Evolutionary conservation across 2,329 filamentous ascomycete species (phyloP).

Genomic region (Fusarium lateritium): DNA sequence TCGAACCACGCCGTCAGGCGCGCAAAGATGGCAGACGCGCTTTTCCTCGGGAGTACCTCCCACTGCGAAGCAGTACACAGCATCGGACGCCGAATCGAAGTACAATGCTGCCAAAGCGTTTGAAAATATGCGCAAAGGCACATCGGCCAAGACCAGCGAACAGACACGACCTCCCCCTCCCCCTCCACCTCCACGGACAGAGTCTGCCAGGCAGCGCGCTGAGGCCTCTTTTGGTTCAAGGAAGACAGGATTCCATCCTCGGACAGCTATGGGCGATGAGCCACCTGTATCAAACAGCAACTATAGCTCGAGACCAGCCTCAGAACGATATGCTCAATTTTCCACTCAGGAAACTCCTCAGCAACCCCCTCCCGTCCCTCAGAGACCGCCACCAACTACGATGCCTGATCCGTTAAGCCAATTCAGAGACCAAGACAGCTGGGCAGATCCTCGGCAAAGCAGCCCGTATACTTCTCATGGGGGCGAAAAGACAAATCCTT

Average conservation of each 20-base stretch:
- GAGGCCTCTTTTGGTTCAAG: conserved; percentile 69
- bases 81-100: conserved; percentile 56
- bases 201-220: conserved; percentile 67
- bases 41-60: conserved; percentile 60
- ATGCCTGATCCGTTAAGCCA: conserved; percentile 64
- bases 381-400: conserved; percentile 39
- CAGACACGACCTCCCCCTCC: conserved; percentile 52
- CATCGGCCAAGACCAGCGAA: conserved; percentile 48
- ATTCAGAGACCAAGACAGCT: conserved; percentile 60
- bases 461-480: conserved; percentile 70
- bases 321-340: conserved; percentile 44
- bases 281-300: conserved; percentile 66
- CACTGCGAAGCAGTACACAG: conserved; percentile 58
- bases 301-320: conserved; percentile 60
- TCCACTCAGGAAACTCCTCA: conserved; percentile 29
- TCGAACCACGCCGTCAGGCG: conserved; percentile 53
- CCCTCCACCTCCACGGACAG: conserved; percentile 63
- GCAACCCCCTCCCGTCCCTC: conserved; percentile 30
- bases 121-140: conserved; percentile 60
- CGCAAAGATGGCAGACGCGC: conserved; percentile 61
- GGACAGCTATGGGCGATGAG: conserved; percentile 67
- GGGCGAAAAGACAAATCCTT: conserved; percentile 72
- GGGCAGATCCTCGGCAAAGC: conserved; percentile 66
- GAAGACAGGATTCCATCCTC: conserved; percentile 65
- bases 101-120: conserved; percentile 61